phyloP scores from a whole-genome alignment of 2,329 filamentous ascomycete species.

The Colletotrichum sp. region DNA sequence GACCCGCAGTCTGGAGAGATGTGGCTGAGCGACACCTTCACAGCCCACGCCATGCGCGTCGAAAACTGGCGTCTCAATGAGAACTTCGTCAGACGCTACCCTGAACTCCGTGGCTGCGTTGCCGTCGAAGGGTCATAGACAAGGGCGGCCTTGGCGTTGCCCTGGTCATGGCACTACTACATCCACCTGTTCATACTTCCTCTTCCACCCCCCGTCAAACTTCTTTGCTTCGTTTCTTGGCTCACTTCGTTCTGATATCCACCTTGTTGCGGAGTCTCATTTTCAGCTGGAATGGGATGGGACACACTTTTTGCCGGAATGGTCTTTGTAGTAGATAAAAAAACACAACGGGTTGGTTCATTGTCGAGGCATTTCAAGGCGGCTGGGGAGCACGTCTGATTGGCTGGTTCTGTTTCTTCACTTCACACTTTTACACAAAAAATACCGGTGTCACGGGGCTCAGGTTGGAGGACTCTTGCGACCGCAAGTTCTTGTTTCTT shows the following conservation, averaged over 20 bases:
- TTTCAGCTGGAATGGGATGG: constrained; percentile 17
- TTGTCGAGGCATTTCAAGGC: constrained; percentile 6
- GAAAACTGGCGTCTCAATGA: constrained; percentile 30
- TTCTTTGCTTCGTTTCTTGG: constrained; percentile 3
- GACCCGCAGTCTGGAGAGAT: constrained; percentile 30
- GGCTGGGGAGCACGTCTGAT: not conserved
- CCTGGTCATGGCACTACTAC: not conserved
- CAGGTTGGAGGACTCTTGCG: not conserved
- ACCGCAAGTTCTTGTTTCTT: not conserved
- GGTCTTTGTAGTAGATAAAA: constrained; percentile 17
- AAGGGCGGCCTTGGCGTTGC: not conserved
- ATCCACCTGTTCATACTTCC: not conserved
- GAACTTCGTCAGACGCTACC: constrained; percentile 30
- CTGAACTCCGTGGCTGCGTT: constrained; percentile 26
- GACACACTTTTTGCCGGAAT: not conserved
- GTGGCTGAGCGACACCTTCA: constrained; percentile 28
- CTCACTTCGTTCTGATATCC: not conserved
- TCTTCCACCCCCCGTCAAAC: not conserved
- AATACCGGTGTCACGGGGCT: not conserved
- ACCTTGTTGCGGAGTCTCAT: constrained; percentile 3
- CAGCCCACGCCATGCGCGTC: constrained; percentile 26
- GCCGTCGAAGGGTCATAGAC: constrained; percentile 6
- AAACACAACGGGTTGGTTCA: constrained; percentile 1
- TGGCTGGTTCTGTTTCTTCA: not conserved
- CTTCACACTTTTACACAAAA: not conserved